Conservation (phyloP, 75 land plant genomes). For the Pinus tabuliformis region DNA sequence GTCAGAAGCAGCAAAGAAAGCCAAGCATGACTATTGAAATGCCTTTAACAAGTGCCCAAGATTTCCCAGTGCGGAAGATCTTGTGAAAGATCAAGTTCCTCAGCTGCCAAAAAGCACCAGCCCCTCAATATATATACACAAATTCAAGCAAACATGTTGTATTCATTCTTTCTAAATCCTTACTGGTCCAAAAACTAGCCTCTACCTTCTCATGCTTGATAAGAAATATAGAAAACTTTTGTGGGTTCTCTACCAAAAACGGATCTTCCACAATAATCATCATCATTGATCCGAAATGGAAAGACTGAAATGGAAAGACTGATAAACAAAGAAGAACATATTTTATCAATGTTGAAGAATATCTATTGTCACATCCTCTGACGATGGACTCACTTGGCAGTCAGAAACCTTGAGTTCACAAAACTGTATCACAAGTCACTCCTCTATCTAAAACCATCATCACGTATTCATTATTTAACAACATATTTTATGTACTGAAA, state of each 20-base stretch:
- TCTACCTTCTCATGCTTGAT: slow-evolving; percentile 78
- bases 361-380: too few species aligned
- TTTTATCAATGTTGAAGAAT: too few species aligned
- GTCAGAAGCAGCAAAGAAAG: slow-evolving; percentile 42
- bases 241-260: slow-evolving; percentile 65
- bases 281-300: slow-evolving; percentile 23
- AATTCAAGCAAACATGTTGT: too few species aligned
- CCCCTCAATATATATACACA: too few species aligned
- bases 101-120: slow-evolving; percentile 18
- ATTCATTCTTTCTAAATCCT: slow-evolving; percentile 58
- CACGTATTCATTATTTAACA: too few species aligned
- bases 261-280: slow-evolving; percentile 52
- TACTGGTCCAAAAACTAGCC: slow-evolving; percentile 73
- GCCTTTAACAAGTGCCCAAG: slow-evolving; percentile 53
- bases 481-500: too few species aligned
- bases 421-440: too few species aligned
- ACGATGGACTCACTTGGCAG: too few species aligned
- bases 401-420: too few species aligned
- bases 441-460: too few species aligned
- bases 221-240: slow-evolving; percentile 85
- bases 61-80: slow-evolving; percentile 63
- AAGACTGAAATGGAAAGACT: too few species aligned
- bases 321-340: too few species aligned
- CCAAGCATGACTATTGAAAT: slow-evolving; percentile 72
- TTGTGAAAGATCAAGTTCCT: slow-evolving; percentile 4